Conservation (phyloP, 805 yeast species). For the Starmerella scarabaei region DNA sequence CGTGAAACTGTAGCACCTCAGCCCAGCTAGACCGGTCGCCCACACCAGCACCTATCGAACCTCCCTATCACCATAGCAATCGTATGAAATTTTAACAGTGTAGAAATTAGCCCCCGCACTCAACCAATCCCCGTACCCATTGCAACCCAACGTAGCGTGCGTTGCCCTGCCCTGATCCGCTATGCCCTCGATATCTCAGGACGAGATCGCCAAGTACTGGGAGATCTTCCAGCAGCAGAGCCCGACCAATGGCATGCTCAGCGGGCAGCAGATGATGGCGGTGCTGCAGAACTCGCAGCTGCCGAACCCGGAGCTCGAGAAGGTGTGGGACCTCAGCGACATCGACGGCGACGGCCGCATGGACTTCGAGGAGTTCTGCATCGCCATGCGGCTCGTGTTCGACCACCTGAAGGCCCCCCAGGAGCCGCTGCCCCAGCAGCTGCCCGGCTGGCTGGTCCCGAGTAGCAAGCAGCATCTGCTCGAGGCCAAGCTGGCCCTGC, state of each 20-base stretch:
- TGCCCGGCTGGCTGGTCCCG: slow-evolving; percentile 91
- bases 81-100: too few relatives aligned
- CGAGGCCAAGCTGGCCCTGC: slow-evolving; percentile 61
- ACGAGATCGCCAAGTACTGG: slow-evolving; percentile 97
- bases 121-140: too few relatives aligned
- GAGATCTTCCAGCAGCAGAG: slow-evolving; percentile 84
- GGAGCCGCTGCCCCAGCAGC: slow-evolving; percentile 47
- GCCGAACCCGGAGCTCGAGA: slow-evolving; percentile 59
- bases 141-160: too few relatives aligned
- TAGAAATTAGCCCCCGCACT: too few relatives aligned
- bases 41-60: too few relatives aligned
- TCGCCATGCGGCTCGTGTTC: slow-evolving; percentile 89
- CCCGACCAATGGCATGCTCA: slow-evolving; percentile 65
- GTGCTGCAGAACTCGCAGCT: slow-evolving; percentile 83
- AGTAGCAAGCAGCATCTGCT: slow-evolving; percentile 74
- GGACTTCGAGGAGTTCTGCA: slow-evolving; percentile 96
- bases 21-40: too few relatives aligned
- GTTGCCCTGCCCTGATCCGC: too few relatives aligned
- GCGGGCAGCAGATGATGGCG: slow-evolving; percentile 73
- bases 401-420: slow-evolving; percentile 71
- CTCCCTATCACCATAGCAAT: too few relatives aligned
- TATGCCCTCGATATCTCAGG: slow-evolving; percentile 35
- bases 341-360: slow-evolving; percentile 82
- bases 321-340: slow-evolving; percentile 78
- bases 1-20: too few relatives aligned